These are phyloP conservation scores for Kalmusia sp. DNA, from an alignment of 2,329 filamentous ascomycete genomes.

Conservation along the genomic window DNA sequence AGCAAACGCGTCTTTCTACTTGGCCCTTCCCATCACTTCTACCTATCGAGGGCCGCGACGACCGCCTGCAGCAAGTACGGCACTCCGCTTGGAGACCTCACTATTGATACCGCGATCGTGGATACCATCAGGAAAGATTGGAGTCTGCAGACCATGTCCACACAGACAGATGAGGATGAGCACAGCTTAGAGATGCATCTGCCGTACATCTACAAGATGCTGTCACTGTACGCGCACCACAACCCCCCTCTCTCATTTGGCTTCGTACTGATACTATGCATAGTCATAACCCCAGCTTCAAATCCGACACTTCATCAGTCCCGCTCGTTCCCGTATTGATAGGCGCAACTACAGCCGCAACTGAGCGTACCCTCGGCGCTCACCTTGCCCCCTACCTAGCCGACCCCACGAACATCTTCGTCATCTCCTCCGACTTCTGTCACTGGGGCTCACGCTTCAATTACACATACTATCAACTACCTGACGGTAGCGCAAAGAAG, in stretches of 20 bases:
- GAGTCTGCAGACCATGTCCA: slow-evolving; percentile 61
- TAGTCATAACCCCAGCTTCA: slow-evolving; percentile 38
- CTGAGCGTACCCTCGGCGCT: slow-evolving; percentile 73
- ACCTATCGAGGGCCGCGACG: slow-evolving; percentile 78
- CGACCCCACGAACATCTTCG: slow-evolving; percentile 79
- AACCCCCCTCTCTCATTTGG: background rate
- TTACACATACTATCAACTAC: slow-evolving; percentile 79
- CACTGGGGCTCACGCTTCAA: slow-evolving; percentile 89
- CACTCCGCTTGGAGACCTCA: slow-evolving; percentile 76
- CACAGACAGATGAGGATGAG: slow-evolving; percentile 75
- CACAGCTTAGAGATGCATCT: slow-evolving; percentile 98
- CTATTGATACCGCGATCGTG: slow-evolving; percentile 67
- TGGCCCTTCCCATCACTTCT: slow-evolving; percentile 89
- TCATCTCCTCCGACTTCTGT: slow-evolving; percentile 95
- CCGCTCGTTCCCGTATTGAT: slow-evolving; percentile 85
- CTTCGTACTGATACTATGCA: slow-evolving; percentile 24
- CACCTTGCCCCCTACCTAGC: slow-evolving; percentile 79
- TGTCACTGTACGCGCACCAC: slow-evolving; percentile 55
- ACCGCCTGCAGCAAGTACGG: slow-evolving; percentile 74
- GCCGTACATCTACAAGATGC: slow-evolving; percentile 86
- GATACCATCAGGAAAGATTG: slow-evolving; percentile 49
- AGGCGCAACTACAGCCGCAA: slow-evolving; percentile 70
- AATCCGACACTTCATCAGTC: slow-evolving; percentile 65
- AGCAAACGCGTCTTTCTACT: slow-evolving; percentile 90
- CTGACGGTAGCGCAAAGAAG: slow-evolving; percentile 46